phyloP scores from a whole-genome alignment of 1,284 basidiomycete genomes.

The Heterobasidion parviporum region DNA sequence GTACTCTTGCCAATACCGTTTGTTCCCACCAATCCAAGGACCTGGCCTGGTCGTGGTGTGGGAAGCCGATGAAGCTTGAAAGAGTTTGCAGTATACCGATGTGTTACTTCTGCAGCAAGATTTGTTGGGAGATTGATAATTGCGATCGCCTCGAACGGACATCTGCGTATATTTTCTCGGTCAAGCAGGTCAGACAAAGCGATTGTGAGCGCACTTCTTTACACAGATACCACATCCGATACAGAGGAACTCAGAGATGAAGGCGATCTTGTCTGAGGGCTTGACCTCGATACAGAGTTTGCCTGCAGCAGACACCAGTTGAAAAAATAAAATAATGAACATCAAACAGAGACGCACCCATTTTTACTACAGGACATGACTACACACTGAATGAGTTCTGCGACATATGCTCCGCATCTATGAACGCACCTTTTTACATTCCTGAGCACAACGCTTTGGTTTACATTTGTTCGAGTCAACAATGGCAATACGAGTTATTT shows the following conservation, averaged over 20 bases:
- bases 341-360: slow-evolving; percentile 54
- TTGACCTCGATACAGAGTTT: slow-evolving; percentile 98
- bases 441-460: slow-evolving; percentile 86
- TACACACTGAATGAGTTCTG: slow-evolving; percentile 18
- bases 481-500: slow-evolving; percentile 93
- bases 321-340: too few species aligned
- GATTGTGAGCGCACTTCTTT: slow-evolving; percentile 69
- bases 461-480: slow-evolving; percentile 92
- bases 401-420: neutral
- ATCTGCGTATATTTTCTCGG: slow-evolving; percentile 39
- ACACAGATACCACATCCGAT: slow-evolving; percentile 98
- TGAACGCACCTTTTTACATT: slow-evolving; percentile 76
- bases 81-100: slow-evolving; percentile 94
- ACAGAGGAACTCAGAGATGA: slow-evolving; percentile 94
- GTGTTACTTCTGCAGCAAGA: slow-evolving; percentile 88
- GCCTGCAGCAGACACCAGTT: slow-evolving; percentile 35
- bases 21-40: slow-evolving; percentile 91
- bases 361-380: slow-evolving; percentile 97
- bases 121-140: slow-evolving; percentile 98
- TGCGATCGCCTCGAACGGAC: slow-evolving; percentile 94
- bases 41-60: slow-evolving; percentile 91
- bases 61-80: slow-evolving; percentile 97
- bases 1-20: slow-evolving; percentile 99
- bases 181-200: slow-evolving; percentile 7
- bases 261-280: slow-evolving; percentile 89